Percentiles rank a stretch among this genome's conserved stretches.
Evolutionary conservation across 495 filamentous ascomycete genomes (phyloP).

Genomic region (Barbatosphaeria neglecta): DNA sequence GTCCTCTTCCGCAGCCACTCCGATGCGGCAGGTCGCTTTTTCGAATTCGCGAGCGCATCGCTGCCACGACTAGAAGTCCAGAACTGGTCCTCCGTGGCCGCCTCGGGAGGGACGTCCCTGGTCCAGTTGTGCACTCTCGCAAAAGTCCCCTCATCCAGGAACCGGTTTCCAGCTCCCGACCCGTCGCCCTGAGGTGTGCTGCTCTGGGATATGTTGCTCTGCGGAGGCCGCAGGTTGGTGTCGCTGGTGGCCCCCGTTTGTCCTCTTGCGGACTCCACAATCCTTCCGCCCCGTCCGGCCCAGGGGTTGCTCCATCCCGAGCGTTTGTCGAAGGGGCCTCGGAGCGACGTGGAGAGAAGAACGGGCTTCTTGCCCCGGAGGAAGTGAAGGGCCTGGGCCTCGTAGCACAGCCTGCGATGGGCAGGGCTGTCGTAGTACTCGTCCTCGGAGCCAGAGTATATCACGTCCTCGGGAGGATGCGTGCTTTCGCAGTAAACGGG

Average conservation of each 20-base stretch:
- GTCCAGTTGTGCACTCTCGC: conserved; percentile 8
- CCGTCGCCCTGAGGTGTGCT: not conserved
- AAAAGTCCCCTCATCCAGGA: conserved; percentile 4
- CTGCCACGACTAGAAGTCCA: conserved; percentile 11
- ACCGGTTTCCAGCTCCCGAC: not conserved
- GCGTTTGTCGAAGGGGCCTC: conserved; percentile 47
- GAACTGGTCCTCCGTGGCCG: conserved; percentile 9
- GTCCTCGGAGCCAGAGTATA: conserved; percentile 48
- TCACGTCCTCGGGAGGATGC: conserved; percentile 25
- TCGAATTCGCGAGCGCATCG: not conserved
- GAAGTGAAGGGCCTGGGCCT: conserved; percentile 47
- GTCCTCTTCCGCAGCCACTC: conserved; percentile 13
- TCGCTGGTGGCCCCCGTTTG: too few relatives aligned
- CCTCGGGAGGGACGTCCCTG: not conserved
- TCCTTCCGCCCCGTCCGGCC: conserved; percentile 9
- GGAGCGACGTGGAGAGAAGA: conserved; percentile 50
- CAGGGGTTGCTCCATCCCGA: conserved; percentile 56
- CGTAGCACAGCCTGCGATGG: conserved; percentile 44
- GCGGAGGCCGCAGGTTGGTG: too few relatives aligned
- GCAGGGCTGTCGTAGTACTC: conserved; percentile 32
- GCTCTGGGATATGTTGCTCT: not conserved
- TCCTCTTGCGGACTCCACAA: too few relatives aligned
- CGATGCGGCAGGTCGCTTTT: conserved; percentile 9
- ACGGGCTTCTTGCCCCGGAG: conserved; percentile 44
- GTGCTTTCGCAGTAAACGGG: conserved; percentile 34